A percentile compares a stretch with the other conserved stretches of the same genome.
These are phyloP conservation scores for Ceratobasidium papillatum DNA, from an alignment of 1,284 basidiomycete species.

Conservation along the genomic window DNA sequence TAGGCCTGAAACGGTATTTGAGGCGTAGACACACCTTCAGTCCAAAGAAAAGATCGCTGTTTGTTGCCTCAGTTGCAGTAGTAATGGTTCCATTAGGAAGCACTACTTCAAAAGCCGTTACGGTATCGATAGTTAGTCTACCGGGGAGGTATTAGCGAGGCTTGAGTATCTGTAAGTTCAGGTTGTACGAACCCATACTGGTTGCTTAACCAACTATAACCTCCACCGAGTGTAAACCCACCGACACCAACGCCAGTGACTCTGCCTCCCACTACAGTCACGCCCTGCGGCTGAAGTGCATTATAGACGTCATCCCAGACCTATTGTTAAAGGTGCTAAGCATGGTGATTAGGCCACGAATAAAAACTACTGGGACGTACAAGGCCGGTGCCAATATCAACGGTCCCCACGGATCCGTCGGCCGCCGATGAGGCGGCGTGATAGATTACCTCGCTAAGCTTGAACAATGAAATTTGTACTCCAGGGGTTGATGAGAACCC, in stretches of 20 bases:
- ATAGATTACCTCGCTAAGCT: constrained; percentile 60
- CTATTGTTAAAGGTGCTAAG: neutral
- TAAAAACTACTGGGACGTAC: neutral
- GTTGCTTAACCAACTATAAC: constrained; percentile 50
- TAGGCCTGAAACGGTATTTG: neutral
- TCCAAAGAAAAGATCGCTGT: constrained; percentile 60
- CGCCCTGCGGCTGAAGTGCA: constrained; percentile 56
- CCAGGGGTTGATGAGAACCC: constrained; percentile 65
- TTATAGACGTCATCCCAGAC: constrained; percentile 68
- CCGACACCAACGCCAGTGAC: constrained; percentile 64
- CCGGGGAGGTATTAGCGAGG: constrained; percentile 55
- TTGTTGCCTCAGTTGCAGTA: constrained; percentile 53
- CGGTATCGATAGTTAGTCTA: constrained; percentile 59
- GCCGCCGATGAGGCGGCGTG: constrained; percentile 46
- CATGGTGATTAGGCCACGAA: neutral
- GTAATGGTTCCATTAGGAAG: constrained; percentile 58
- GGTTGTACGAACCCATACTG: constrained; percentile 3
- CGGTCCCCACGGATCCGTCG: constrained; percentile 52
- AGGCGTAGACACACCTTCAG: constrained; percentile 53
- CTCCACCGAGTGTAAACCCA: constrained; percentile 65
- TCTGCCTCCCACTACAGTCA: constrained; percentile 65
- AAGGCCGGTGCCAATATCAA: constrained; percentile 61
- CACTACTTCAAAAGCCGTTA: constrained; percentile 60
- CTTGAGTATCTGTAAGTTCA: too few species aligned
- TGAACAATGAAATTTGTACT: constrained; percentile 64